Evolutionary conservation across 441 rosid genomes (phyloP).

Genomic region (Mallotus japonicus): DNA sequence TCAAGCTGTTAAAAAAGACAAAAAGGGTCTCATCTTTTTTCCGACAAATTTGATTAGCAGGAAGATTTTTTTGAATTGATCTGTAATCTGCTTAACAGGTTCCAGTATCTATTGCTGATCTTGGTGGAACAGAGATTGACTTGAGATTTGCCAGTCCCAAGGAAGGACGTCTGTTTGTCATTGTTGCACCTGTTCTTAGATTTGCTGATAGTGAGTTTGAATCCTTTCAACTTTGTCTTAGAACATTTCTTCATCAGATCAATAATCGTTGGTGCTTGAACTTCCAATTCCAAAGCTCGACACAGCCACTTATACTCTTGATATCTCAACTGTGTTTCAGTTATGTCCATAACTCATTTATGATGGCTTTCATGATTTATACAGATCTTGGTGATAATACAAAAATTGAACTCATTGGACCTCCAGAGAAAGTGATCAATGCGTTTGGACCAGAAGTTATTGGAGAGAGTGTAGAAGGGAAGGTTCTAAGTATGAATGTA

Average conservation of each 20-base stretch:
- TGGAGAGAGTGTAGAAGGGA: slow-evolving; percentile 90
- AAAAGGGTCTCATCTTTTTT: not conserved
- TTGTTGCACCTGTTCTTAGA: slow-evolving; percentile 92
- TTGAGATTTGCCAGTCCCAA: slow-evolving; percentile 79
- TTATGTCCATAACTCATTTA: not conserved
- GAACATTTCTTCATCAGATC: not conserved
- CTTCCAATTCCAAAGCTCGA: not conserved
- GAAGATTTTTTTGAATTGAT: not conserved
- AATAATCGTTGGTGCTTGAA: not conserved
- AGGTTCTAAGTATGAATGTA: slow-evolving; percentile 61
- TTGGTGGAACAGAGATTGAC: slow-evolving; percentile 96
- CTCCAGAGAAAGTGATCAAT: slow-evolving; percentile 77
- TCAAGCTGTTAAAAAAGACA: not conserved
- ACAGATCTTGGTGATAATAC: slow-evolving; percentile 68
- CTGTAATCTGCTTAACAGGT: slow-evolving; percentile 42
- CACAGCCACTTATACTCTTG: not conserved
- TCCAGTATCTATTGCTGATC: slow-evolving; percentile 94
- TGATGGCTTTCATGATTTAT: not conserved
- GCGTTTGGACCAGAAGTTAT: slow-evolving; percentile 95
- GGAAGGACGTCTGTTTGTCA: slow-evolving; percentile 78
- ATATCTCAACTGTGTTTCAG: not conserved
- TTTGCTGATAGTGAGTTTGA: slow-evolving; percentile 74
- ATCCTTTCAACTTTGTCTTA: not conserved
- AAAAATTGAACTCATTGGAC: slow-evolving; percentile 72
- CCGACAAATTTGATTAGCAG: not conserved